Percentiles rank a stretch among this genome's conserved stretches.
phyloP scores from a whole-genome alignment of 306 rosid genomes.

The Purshia tridentata region DNA sequence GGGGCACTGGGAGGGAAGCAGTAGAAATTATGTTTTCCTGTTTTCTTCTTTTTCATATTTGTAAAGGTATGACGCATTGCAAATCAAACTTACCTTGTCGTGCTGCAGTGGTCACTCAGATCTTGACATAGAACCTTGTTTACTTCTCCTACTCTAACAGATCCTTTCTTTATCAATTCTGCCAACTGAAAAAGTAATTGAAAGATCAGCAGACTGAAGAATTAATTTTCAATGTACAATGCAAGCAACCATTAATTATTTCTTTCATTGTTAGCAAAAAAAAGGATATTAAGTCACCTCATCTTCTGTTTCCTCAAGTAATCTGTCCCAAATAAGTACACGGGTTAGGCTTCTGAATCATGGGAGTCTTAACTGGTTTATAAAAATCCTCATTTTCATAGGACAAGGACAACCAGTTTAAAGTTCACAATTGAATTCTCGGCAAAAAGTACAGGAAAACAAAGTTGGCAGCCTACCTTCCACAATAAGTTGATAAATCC shows the following conservation, averaged over 20 bases:
- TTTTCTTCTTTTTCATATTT: not conserved
- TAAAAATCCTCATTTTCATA: conserved; percentile 17
- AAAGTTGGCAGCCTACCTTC: conserved; percentile 54
- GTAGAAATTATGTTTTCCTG: not conserved
- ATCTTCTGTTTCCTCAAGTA: conserved; percentile 91
- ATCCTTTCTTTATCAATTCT: conserved; percentile 78
- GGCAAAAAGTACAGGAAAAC: not conserved
- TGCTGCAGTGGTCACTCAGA: conserved; percentile 84
- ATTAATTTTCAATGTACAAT: conserved; percentile 10
- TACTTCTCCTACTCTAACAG: conserved; percentile 70
- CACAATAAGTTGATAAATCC: conserved; percentile 83
- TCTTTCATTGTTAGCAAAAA: not conserved
- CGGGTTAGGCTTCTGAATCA: conserved; percentile 40
- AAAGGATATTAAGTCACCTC: conserved; percentile 50
- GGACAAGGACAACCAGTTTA: conserved; percentile 21
- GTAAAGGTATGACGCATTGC: conserved; percentile 11
- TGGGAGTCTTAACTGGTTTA: conserved; percentile 7
- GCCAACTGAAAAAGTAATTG: conserved; percentile 55
- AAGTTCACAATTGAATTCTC: conserved; percentile 1
- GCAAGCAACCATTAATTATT: conserved; percentile 19
- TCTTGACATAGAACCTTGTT: conserved; percentile 86
- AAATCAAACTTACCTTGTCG: conserved; percentile 48
- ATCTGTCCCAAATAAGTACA: conserved; percentile 51
- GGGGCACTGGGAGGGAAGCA: not conserved
- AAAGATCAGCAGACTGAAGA: conserved; percentile 11